phyloP scores from a whole-genome alignment of 805 yeast genomes.

The Yamadazyma tumulicola region DNA sequence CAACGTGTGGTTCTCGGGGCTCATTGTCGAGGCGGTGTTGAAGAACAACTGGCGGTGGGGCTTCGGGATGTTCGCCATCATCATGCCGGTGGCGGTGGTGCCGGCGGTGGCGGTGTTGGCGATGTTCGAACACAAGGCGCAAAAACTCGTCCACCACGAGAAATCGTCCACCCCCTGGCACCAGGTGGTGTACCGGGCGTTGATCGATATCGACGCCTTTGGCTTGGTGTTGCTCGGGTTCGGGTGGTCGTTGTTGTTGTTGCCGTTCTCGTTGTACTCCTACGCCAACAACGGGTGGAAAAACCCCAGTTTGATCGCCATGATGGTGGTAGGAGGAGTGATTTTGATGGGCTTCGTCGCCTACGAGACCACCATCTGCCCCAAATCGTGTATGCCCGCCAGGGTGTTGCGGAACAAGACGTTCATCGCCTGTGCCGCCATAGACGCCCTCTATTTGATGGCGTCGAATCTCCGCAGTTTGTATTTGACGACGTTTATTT shows the following conservation, averaged over 20 bases:
- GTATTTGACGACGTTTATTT: constrained; percentile 33
- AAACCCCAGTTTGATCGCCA: constrained; percentile 41
- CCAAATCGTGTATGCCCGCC: constrained; percentile 36
- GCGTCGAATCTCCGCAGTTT: constrained; percentile 24
- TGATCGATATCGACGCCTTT: constrained; percentile 36
- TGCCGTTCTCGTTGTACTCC: constrained; percentile 35
- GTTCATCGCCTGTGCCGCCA: constrained; percentile 27
- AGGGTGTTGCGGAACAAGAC: constrained; percentile 33
- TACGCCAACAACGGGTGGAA: constrained; percentile 30
- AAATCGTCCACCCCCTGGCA: too few species aligned
- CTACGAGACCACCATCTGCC: constrained; percentile 34
- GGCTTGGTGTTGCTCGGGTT: constrained; percentile 37
- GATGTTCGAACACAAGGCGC: constrained; percentile 29
- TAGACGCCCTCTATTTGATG: constrained; percentile 28
- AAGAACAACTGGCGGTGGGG: constrained; percentile 50
- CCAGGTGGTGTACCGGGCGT: constrained; percentile 10
- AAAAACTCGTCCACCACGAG: too few species aligned
- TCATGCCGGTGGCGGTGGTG: constrained; percentile 37
- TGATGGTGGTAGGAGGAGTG: constrained; percentile 39
- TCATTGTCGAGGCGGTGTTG: constrained; percentile 28
- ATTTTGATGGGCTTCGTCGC: constrained; percentile 29
- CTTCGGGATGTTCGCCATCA: constrained; percentile 47
- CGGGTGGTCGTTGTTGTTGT: constrained; percentile 34
- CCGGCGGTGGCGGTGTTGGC: constrained; percentile 32
- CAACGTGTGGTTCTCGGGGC: constrained; percentile 43